Conservation (phyloP, 164 flowering plant genomes). For the Tetracentron sinense region DNA sequence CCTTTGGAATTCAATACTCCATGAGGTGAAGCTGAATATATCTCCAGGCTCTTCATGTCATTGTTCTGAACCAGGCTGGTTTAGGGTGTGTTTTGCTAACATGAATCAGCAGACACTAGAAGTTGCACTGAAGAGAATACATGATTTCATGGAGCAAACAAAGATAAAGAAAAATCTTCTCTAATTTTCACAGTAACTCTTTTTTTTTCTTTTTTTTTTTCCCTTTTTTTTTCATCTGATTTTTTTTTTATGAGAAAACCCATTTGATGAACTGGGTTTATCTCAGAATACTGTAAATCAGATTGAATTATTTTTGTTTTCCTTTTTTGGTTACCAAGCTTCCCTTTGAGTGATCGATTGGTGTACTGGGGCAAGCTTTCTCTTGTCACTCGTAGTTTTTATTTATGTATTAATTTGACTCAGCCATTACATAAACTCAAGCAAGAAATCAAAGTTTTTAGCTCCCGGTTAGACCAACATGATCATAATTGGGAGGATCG, state of each 20-base stretch:
- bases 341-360: too few relatives aligned
- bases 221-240: too few relatives aligned
- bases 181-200: not conserved
- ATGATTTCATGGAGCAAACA: constrained; percentile 22
- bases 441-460: too few relatives aligned
- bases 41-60: constrained; percentile 7
- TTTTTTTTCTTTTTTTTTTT: not conserved
- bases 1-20: not conserved
- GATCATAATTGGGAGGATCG: too few relatives aligned
- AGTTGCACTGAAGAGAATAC: constrained; percentile 23
- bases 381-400: too few relatives aligned
- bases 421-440: too few relatives aligned
- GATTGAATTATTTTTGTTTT: too few relatives aligned
- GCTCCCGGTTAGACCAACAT: too few relatives aligned
- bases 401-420: too few relatives aligned
- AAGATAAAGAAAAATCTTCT: not conserved
- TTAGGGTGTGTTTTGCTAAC: constrained; percentile 24
- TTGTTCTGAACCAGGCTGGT: constrained; percentile 2
- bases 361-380: too few relatives aligned
- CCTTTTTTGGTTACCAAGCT: too few relatives aligned
- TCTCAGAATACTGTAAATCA: not conserved
- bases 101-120: constrained; percentile 24
- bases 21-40: constrained; percentile 6
- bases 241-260: not conserved
- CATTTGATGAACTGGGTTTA: constrained; percentile 4